phyloP scores from a whole-genome alignment of 768 basidiomycete genomes.

The Gymnopilus dilepis region DNA sequence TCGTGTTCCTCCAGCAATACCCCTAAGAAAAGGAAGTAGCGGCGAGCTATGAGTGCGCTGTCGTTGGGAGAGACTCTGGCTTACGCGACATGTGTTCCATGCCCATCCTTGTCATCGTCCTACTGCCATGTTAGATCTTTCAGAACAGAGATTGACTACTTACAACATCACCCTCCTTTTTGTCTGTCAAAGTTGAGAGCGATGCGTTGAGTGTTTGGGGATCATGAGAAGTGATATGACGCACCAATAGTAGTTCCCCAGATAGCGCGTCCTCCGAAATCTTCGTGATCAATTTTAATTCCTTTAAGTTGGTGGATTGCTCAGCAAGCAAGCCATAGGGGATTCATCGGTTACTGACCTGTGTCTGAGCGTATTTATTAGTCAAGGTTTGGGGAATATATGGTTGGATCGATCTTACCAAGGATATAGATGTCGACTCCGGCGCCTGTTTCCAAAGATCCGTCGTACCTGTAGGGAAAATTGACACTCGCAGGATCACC shows the following conservation, averaged over 20 bases:
- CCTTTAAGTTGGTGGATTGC: too few relatives aligned
- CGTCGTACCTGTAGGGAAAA: conserved; percentile 1
- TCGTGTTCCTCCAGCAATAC: conserved; percentile 4
- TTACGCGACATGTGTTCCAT: not conserved
- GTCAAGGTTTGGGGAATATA: not conserved
- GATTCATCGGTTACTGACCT: not conserved
- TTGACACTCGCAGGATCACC: not conserved
- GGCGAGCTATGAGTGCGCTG: not conserved
- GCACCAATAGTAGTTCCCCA: conserved; percentile 2
- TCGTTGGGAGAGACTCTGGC: not conserved
- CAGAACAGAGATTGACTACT: not conserved
- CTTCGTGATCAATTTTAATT: conserved; percentile 2
- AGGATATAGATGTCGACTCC: conserved; percentile 5
- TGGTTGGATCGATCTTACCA: not conserved
- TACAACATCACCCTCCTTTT: not conserved
- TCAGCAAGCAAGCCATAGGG: too few relatives aligned
- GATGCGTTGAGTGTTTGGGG: too few relatives aligned
- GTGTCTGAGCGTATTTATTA: not conserved
- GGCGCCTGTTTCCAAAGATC: not conserved
- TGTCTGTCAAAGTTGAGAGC: not conserved
- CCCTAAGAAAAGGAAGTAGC: not conserved
- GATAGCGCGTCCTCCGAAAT: conserved; percentile 2
- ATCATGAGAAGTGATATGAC: not conserved
- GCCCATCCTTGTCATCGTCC: not conserved
- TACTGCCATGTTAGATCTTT: not conserved